Evolutionary conservation across 2,329 filamentous ascomycete genomes (phyloP), one percentile per base, ranked within the genome.

Genomic region (Stagonosporopsis tanaceti): DNA sequence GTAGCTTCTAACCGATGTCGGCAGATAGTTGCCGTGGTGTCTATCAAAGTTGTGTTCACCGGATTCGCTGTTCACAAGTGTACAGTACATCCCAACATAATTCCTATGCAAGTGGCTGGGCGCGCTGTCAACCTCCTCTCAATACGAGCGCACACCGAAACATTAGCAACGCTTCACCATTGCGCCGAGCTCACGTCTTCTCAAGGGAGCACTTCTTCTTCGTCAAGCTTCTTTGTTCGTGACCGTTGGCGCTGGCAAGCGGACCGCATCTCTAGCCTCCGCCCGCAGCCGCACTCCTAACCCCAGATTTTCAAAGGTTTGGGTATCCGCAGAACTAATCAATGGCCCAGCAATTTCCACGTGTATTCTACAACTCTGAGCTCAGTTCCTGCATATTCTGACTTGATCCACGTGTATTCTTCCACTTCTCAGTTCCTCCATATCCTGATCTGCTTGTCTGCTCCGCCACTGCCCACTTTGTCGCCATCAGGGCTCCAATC

Each of bases 401-500:
- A 89, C 85, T 47, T 82, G 82, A 6, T 34, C 15, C 32, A 34
- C 32, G 15, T 34, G 32, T n/a, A 7, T 8, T 34, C 50, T 22
- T 57, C 44, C 88, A 75, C 88, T 83, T 65, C 84, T 82, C 47
- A 89, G 75, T 88, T 84, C 65, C 84, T 82, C 87, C 87, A 89
- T 65, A 89, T 83, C 69, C 85, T 80, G 50, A 89, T 85, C 47
- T 82, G 82, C 77, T 96, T 97, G 76, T 99, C 95, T 74, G 94
- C 94, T 9, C 95, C 95, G 52, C 93, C 95, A 75, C 93, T 97
- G 17, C 89, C 93, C 15, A 98, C 93, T 67, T 89, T 88, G 66
- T 92, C 86, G 8, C 95, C 95, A 74, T 97, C 93, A 0, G 92
- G 89, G 66, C 91, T 93, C 95, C 94, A 98, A 75, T 98, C 94